A percentile compares a stretch with the other conserved stretches of the same genome.
Conservation (phyloP, 768 basidiomycete species). For the Tylopilus cervinicoccineus region DNA sequence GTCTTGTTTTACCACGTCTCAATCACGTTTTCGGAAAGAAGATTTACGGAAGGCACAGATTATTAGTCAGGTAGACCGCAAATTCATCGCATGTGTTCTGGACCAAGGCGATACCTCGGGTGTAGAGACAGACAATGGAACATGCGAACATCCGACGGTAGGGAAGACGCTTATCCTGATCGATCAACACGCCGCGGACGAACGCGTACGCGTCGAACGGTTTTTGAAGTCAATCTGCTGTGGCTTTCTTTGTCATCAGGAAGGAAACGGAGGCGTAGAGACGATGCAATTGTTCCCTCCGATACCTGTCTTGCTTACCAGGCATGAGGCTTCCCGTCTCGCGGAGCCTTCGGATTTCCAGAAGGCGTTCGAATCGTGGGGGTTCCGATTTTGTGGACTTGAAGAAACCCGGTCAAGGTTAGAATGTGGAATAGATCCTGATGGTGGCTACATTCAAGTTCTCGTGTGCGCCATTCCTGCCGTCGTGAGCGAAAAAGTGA, state of each 20-base stretch:
- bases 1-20: conserved; percentile 18
- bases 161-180: conserved; percentile 61
- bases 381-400: conserved; percentile 51
- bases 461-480: conserved; percentile 61
- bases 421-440: conserved; percentile 15
- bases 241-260: conserved; percentile 50
- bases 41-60: conserved; percentile 57
- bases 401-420: conserved; percentile 20
- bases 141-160: conserved; percentile 18
- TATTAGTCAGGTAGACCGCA: conserved; percentile 84
- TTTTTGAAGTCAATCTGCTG: conserved; percentile 73
- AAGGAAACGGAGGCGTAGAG: conserved; percentile 35
- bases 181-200: conserved; percentile 99
- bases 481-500: conserved; percentile 65
- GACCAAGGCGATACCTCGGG: conserved; percentile 14
- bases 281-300: conserved; percentile 48
- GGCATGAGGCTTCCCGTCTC: conserved; percentile 55
- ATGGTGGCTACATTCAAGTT: conserved; percentile 57
- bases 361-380: conserved; percentile 62
- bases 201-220: conserved; percentile 85
- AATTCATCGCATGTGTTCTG: conserved; percentile 77
- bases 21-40: conserved; percentile 42
- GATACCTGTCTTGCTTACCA: conserved; percentile 60
- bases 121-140: conserved; percentile 11
- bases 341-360: conserved; percentile 37